Percentiles rank a stretch among this genome's conserved stretches.
These are phyloP conservation scores for Eurotiales sp. DNA, from an alignment of 2,329 filamentous ascomycete species.

Conservation along the genomic window DNA sequence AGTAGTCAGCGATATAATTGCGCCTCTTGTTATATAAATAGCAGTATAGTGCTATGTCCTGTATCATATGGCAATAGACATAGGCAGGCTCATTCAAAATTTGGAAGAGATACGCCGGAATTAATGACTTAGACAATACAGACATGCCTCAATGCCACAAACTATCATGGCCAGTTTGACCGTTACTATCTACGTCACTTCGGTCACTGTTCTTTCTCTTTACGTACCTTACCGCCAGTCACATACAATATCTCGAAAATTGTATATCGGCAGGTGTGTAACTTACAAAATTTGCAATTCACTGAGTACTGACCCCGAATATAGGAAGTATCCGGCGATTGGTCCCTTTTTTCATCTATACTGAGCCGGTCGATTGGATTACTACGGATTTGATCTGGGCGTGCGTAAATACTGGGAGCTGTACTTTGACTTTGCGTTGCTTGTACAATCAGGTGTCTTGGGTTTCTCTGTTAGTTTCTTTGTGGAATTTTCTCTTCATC, in stretches of 20 bases:
- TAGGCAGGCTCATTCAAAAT: too few relatives aligned
- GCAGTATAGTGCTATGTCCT: neutral
- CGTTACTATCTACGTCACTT: constrained; percentile 2
- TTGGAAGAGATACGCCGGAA: neutral
- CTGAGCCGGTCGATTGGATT: neutral
- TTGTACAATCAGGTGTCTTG: neutral
- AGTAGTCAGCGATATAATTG: neutral
- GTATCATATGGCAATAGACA: too few relatives aligned
- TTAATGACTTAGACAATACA: neutral
- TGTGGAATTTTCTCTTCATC: too few relatives aligned
- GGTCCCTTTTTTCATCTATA: constrained; percentile 4
- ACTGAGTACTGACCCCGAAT: neutral
- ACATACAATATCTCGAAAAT: neutral
- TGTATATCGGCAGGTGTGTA: neutral
- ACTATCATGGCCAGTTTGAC: neutral
- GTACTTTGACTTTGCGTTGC: neutral
- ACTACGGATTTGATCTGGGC: too few relatives aligned
- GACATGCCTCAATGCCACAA: neutral
- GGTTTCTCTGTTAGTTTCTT: too few relatives aligned
- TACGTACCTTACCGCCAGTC: neutral
- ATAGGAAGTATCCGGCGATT: constrained; percentile 3
- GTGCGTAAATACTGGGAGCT: neutral
- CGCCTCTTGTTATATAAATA: neutral
- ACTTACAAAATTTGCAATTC: neutral
- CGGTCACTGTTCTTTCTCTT: constrained; percentile 2